phyloP scores from a whole-genome alignment of 2,329 filamentous ascomycete genomes.

The Ustilaginoidea virens region DNA sequence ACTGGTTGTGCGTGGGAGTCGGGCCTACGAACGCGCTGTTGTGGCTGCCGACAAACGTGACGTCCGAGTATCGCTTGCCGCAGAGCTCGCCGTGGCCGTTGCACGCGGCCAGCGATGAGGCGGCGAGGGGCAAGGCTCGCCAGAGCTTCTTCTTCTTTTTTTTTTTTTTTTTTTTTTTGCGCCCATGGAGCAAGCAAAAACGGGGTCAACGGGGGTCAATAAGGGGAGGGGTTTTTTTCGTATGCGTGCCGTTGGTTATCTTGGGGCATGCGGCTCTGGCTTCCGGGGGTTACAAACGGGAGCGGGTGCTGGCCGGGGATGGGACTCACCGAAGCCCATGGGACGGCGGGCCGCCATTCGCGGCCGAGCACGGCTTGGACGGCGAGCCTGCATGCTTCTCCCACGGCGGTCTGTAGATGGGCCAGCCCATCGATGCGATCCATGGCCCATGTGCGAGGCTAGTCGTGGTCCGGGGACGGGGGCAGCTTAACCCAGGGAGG shows the following conservation, averaged over 20 bases:
- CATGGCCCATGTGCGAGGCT: constrained; percentile 6
- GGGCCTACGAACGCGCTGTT: constrained; percentile 48
- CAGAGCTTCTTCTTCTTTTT: constrained; percentile 10
- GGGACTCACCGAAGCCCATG: constrained; percentile 4
- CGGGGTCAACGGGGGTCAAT: too few species aligned
- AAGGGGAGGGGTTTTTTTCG: too few species aligned
- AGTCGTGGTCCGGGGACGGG: background rate
- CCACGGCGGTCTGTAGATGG: constrained; percentile 4
- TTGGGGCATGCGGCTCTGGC: constrained; percentile 7
- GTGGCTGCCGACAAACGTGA: constrained; percentile 49
- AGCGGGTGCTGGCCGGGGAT: background rate
- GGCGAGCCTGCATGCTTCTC: background rate
- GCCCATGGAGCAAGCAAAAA: too few species aligned
- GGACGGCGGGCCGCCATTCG: constrained; percentile 1
- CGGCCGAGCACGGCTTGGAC: constrained; percentile 1
- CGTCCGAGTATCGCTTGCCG: constrained; percentile 38
- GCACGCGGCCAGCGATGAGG: constrained; percentile 23
- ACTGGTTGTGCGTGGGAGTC: constrained; percentile 41
- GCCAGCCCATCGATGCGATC: constrained; percentile 5
- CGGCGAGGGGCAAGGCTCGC: constrained; percentile 7
- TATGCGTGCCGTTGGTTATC: constrained; percentile 29
- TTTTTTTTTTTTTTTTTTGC: too few species aligned
- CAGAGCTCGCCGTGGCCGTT: constrained; percentile 44
- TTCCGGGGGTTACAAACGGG: constrained; percentile 7
- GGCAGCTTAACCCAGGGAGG: constrained; percentile 2